These are phyloP conservation scores for Neofusicoccum laricinum DNA, from an alignment of 2,329 filamentous ascomycete species.

Conservation along the genomic window DNA sequence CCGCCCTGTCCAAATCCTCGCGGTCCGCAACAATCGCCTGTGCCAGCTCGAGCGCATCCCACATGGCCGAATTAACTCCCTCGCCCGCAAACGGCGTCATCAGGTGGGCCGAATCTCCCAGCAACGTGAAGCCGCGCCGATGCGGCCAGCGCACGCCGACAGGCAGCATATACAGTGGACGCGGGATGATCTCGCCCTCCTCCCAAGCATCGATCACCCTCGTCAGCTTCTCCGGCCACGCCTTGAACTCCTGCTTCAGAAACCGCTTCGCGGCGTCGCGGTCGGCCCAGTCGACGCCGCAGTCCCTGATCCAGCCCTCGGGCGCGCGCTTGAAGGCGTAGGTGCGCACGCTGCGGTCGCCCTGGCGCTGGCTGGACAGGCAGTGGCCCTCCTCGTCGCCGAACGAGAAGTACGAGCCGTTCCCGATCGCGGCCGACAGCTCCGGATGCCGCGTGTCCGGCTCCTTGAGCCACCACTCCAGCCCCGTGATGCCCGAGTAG, in stretches of 20 bases:
- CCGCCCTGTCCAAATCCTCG: conserved; percentile 24
- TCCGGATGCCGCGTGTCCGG: conserved; percentile 43
- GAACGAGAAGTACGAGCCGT: conserved; percentile 9
- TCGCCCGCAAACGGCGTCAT: conserved; percentile 60
- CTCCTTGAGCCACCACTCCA: conserved; percentile 44
- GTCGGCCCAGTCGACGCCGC: conserved; percentile 45
- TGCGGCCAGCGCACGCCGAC: conserved; percentile 49
- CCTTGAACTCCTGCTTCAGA: conserved; percentile 35
- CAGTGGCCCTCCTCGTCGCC: conserved; percentile 33
- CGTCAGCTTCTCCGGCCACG: conserved; percentile 14
- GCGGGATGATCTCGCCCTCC: conserved; percentile 10
- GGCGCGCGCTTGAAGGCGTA: conserved; percentile 38
- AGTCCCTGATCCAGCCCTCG: conserved; percentile 40
- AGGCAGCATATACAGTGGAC: conserved; percentile 54
- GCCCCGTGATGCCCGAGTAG: conserved; percentile 47
- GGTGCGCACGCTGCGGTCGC: conserved; percentile 48
- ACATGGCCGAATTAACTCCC: conserved; percentile 58
- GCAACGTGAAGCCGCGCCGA: conserved; percentile 49
- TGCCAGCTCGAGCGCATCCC: conserved; percentile 53
- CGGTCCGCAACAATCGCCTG: conserved; percentile 1
- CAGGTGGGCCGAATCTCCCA: conserved; percentile 61
- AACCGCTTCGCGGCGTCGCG: conserved; percentile 33
- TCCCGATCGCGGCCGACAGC: conserved; percentile 45
- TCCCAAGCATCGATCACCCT: conserved; percentile 21
- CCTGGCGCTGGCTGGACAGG: conserved; percentile 46